phyloP scores from a whole-genome alignment of 768 basidiomycete genomes.

The Lentinula aciculospora region DNA sequence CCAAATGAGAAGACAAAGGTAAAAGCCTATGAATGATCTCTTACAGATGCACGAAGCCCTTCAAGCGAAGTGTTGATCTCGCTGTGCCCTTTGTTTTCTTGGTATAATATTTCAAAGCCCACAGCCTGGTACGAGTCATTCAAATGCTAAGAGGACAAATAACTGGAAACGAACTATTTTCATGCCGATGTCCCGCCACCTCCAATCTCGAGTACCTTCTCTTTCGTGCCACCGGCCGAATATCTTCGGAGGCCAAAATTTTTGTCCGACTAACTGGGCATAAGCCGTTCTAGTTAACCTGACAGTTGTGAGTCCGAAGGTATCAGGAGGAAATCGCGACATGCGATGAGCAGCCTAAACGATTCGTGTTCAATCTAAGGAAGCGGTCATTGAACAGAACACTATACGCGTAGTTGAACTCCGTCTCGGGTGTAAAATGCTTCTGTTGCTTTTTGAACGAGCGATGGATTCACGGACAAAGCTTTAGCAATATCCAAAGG shows the following conservation, averaged over 20 bases:
- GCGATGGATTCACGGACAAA: slow-evolving; percentile 51
- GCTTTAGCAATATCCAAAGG: slow-evolving; percentile 78
- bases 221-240: slow-evolving; percentile 71
- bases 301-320: slow-evolving; percentile 55
- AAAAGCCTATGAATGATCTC: slow-evolving; percentile 13
- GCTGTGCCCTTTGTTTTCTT: slow-evolving; percentile 66
- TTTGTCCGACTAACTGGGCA: slow-evolving; percentile 88
- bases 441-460: slow-evolving; percentile 85
- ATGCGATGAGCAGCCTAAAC: slow-evolving; percentile 82
- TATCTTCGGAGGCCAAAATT: slow-evolving; percentile 85
- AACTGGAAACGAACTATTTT: slow-evolving; percentile 62
- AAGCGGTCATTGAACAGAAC: neutral
- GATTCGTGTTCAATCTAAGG: neutral
- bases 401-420: slow-evolving; percentile 74
- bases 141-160: slow-evolving; percentile 1
- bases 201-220: slow-evolving; percentile 63
- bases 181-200: slow-evolving; percentile 85
- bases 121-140: slow-evolving; percentile 51
- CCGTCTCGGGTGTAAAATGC: slow-evolving; percentile 96
- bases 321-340: slow-evolving; percentile 80
- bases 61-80: slow-evolving; percentile 31
- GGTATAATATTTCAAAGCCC: slow-evolving; percentile 96
- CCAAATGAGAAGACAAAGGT: neutral
- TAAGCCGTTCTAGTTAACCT: slow-evolving; percentile 88
- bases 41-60: slow-evolving; percentile 41